Percentiles rank a stretch among this genome's conserved stretches.
Conservation (phyloP, 108 stramenopile genomes). For the Seminavis robusta region DNA sequence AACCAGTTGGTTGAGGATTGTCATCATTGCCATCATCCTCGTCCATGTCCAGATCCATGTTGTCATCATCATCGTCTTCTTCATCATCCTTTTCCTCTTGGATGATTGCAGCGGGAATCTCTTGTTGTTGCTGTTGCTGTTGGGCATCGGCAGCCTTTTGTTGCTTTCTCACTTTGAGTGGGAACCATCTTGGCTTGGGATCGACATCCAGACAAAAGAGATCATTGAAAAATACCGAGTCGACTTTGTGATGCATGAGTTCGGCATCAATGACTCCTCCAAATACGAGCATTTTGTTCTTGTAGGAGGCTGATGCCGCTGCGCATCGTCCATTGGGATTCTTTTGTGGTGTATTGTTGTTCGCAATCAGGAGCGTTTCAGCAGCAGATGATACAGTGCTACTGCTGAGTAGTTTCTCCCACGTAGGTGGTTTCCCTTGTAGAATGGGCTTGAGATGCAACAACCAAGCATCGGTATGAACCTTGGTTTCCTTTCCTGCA, state of each 20-base stretch:
- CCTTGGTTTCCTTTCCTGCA: slow-evolving; percentile 56
- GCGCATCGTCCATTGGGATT: slow-evolving; percentile 70
- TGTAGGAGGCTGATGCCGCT: slow-evolving; percentile 51
- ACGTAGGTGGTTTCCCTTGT: slow-evolving; percentile 69
- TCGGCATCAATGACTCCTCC: slow-evolving; percentile 86
- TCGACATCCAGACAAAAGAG: slow-evolving; percentile 81
- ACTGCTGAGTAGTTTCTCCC: slow-evolving; percentile 70
- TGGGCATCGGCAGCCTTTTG: slow-evolving; percentile 32
- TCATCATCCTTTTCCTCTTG: slow-evolving; percentile 13
- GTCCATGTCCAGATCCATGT: slow-evolving; percentile 14
- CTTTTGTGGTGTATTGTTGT: neutral
- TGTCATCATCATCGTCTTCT: slow-evolving; percentile 22
- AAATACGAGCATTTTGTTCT: slow-evolving; percentile 73
- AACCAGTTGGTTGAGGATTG: slow-evolving; percentile 47
- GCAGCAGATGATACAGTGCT: slow-evolving; percentile 30
- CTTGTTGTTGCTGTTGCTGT: slow-evolving; percentile 21
- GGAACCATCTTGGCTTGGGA: slow-evolving; percentile 85
- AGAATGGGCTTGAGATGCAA: slow-evolving; percentile 67
- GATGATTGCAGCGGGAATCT: neutral
- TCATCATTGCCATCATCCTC: slow-evolving; percentile 33
- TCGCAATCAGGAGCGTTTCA: neutral
- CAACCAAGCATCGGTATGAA: slow-evolving; percentile 81
- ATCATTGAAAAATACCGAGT: slow-evolving; percentile 85
- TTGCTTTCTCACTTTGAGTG: slow-evolving; percentile 46
- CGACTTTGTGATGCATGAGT: slow-evolving; percentile 68